phyloP scores from a whole-genome alignment of 1,284 basidiomycete species.

The Fistulinella cinereoalba region DNA sequence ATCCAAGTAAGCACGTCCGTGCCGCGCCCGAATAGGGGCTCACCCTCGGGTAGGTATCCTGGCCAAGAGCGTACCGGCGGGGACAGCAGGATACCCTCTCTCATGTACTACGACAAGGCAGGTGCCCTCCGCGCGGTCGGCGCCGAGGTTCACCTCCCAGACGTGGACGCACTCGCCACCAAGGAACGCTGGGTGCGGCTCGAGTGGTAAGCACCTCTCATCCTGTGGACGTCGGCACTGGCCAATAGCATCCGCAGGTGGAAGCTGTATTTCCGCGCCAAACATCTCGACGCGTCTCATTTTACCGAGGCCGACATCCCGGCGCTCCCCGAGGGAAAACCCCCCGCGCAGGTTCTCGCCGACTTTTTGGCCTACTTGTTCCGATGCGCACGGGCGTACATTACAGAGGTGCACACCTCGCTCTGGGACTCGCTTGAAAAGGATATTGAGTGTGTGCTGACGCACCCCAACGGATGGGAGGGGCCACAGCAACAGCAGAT shows the following conservation, averaged over 20 bases:
- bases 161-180: conserved; percentile 37
- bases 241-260: conserved; percentile 40
- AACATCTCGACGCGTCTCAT: conserved; percentile 25
- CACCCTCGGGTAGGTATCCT: no score
- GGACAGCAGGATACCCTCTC: conserved; percentile 51
- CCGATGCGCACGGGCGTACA: conserved; percentile 42
- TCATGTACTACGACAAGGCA: conserved; percentile 47
- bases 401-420: conserved; percentile 42
- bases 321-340: conserved; percentile 44
- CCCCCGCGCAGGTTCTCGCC: conserved; percentile 43
- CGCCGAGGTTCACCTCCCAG: conserved; percentile 44
- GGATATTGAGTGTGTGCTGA: conserved; percentile 35
- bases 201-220: conserved; percentile 41
- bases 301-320: conserved; percentile 33
- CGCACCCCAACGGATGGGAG: conserved; percentile 45
- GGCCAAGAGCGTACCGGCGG: conserved; percentile 38
- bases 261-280: conserved; percentile 50
- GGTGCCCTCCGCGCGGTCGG: conserved; percentile 47
- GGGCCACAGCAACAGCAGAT: conserved; percentile 38
- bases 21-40: no score
- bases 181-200: conserved; percentile 44
- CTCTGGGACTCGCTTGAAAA: conserved; percentile 35
- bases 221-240: background rate
- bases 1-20: conserved; percentile 40
- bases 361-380: conserved; percentile 53